Conservation (phyloP, 495 filamentous ascomycete genomes). For the Penicillium chermesinum region DNA sequence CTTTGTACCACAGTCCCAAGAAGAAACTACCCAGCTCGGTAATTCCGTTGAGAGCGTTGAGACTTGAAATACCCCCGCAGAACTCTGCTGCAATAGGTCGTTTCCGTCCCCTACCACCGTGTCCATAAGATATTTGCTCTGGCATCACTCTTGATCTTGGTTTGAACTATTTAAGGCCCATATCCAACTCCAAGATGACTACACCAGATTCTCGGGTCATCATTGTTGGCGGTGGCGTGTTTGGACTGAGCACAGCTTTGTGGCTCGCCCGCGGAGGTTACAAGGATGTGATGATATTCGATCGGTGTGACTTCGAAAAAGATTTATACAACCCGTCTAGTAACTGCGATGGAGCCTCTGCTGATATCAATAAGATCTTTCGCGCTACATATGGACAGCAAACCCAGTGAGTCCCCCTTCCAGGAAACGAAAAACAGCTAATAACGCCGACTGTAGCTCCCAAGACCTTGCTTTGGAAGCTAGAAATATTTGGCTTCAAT, state of each 20-base stretch:
- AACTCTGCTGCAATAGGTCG: too few relatives aligned
- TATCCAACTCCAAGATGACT: constrained; percentile 5
- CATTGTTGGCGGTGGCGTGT: constrained; percentile 15
- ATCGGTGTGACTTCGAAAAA: constrained; percentile 8
- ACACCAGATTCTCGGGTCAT: constrained; percentile 9
- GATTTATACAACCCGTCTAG: constrained; percentile 7
- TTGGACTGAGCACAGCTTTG: constrained; percentile 13
- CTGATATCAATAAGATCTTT: constrained; percentile 17
- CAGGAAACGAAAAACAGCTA: neutral
- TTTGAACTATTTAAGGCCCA: too few relatives aligned
- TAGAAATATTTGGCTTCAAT: constrained; percentile 10
- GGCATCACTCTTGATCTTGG: too few relatives aligned
- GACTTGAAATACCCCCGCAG: too few relatives aligned
- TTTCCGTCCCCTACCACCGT: too few relatives aligned
- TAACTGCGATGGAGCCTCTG: constrained; percentile 13
- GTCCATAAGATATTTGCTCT: too few relatives aligned
- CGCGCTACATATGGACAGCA: constrained; percentile 12
- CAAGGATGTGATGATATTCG: constrained; percentile 13
- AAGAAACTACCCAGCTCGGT: too few relatives aligned
- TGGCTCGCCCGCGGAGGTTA: constrained; percentile 14
- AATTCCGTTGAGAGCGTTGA: too few relatives aligned
- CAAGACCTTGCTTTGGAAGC: constrained; percentile 15
- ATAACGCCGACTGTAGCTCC: neutral
- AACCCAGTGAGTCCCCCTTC: constrained; percentile 1
- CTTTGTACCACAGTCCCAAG: too few relatives aligned